Base-by-base conservation (phyloP, 371 early-diverging fungal species). In the Syncephalastrum sp. region DNA sequence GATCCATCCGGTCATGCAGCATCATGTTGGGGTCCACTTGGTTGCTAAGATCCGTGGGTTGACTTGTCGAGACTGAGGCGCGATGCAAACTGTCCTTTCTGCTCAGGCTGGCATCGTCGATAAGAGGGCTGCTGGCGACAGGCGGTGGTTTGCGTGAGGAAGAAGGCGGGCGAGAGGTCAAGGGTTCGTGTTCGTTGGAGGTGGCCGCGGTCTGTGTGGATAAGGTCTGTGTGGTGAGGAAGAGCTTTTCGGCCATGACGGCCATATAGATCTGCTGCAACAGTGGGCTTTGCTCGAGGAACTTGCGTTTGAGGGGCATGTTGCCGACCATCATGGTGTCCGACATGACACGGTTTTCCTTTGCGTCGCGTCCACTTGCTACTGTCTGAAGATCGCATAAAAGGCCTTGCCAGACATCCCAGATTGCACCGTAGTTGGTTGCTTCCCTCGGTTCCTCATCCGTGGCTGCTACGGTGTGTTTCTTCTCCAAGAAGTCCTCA, bases 1-100 rank as follows among this genome's bases (percentile, higher is more conserved):
- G 47, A 62, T 78, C 78, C 69, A 78, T 67, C 21, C 78, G 56
- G 50, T 78, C 75, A 48, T 78, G 78, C 42, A 78, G 58, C 53
- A 74, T 46, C 51, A 76, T 73, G 5, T 70, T 61, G 4, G 59
- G 52, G 19, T 67, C 65, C 13, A 44, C 50, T n/a, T 33, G 38
- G 8, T 47, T 47, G 47, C 50, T 50, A 25, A 15, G 23, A 29
- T n/a, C 29, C 2, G 23, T n/a, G 23, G 50, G 29, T 5, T 23
- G 50, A 5, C n/a, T 25, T 4, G 50, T 50, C 50, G 50, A 21
- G 7, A 16, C 46, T 23, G 38, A 19, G 7, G 38, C 38, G 10
- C 38, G 38, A 33, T 33, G 38, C 38, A 33, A 10, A 10, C 46
- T 19, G 42, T 17, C 53, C 38, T 43, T 33, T 10, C 8, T 33